phyloP scores from a whole-genome alignment of 768 basidiomycete genomes.

The Sarcodon aspratus region DNA sequence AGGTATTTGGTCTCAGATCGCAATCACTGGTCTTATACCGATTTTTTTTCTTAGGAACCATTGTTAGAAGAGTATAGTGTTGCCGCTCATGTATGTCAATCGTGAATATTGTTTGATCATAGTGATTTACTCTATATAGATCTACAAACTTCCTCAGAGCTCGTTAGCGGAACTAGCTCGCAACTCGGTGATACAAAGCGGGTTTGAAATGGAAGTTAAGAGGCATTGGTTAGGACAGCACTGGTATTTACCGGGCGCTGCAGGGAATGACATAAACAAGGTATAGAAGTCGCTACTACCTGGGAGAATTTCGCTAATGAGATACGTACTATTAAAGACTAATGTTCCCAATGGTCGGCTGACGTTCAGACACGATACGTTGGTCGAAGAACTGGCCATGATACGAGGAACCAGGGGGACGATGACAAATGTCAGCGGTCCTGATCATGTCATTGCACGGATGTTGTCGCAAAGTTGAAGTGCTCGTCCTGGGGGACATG shows the following conservation, averaged over 20 bases:
- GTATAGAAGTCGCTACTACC: constrained; percentile 23
- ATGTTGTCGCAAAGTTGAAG: too few species aligned
- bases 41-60: constrained; percentile 54
- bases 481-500: too few species aligned
- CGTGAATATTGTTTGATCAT: neutral
- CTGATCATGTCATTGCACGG: too few species aligned
- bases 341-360: constrained; percentile 91
- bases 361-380: constrained; percentile 82
- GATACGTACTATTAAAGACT: constrained; percentile 40
- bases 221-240: constrained; percentile 88
- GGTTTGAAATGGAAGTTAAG: constrained; percentile 98
- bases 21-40: neutral
- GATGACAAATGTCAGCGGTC: neutral
- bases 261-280: constrained; percentile 95
- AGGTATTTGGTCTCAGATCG: constrained; percentile 34
- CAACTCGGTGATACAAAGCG: constrained; percentile 93
- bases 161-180: constrained; percentile 95
- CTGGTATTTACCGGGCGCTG: constrained; percentile 89
- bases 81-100: constrained; percentile 72
- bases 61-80: constrained; percentile 95
- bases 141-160: constrained; percentile 92
- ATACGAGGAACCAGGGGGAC: constrained; percentile 22
- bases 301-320: constrained; percentile 1
- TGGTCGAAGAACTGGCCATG: constrained; percentile 76
- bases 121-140: constrained; percentile 32